phyloP scores from a whole-genome alignment of 768 basidiomycete genomes.

The Galerina marginata region DNA sequence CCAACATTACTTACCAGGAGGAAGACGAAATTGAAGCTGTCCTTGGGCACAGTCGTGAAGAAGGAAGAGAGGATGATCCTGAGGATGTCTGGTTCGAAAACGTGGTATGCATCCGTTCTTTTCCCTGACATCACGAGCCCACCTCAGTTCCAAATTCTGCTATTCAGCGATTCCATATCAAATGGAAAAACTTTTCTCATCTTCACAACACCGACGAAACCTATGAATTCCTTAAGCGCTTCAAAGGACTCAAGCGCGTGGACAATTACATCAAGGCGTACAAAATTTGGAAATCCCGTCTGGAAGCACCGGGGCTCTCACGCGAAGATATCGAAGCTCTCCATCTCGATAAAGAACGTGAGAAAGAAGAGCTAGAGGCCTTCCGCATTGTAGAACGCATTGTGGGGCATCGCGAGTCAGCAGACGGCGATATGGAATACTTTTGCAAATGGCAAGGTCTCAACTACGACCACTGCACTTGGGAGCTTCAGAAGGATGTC shows the following conservation, averaged over 20 bases:
- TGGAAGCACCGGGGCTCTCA: slow-evolving; percentile 68
- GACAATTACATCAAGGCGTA: slow-evolving; percentile 98
- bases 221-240: slow-evolving; percentile 94
- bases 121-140: slow-evolving; percentile 5
- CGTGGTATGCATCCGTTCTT: slow-evolving; percentile 57
- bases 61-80: slow-evolving; percentile 73
- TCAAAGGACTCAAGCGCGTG: slow-evolving; percentile 94
- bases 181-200: slow-evolving; percentile 99
- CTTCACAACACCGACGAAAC: slow-evolving; percentile 99
- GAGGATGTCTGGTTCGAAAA: slow-evolving; percentile 90
- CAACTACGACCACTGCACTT: slow-evolving; percentile 94
- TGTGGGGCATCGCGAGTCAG: slow-evolving; percentile 74
- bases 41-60: slow-evolving; percentile 85
- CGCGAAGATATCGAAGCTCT: slow-evolving; percentile 91
- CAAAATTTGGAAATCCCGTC: slow-evolving; percentile 71
- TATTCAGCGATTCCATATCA: slow-evolving; percentile 93
- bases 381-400: slow-evolving; percentile 93
- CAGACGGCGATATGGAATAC: slow-evolving; percentile 72
- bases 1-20: slow-evolving; percentile 60
- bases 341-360: slow-evolving; percentile 87
- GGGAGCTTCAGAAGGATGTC: slow-evolving; percentile 88
- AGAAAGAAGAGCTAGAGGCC: slow-evolving; percentile 89
- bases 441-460: slow-evolving; percentile 97
- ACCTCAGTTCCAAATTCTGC: slow-evolving; percentile 19
- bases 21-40: slow-evolving; percentile 93